These are phyloP conservation scores for Cystofilobasidium macerans DNA, from an alignment of 768 basidiomycete species.

Conservation along the genomic window DNA sequence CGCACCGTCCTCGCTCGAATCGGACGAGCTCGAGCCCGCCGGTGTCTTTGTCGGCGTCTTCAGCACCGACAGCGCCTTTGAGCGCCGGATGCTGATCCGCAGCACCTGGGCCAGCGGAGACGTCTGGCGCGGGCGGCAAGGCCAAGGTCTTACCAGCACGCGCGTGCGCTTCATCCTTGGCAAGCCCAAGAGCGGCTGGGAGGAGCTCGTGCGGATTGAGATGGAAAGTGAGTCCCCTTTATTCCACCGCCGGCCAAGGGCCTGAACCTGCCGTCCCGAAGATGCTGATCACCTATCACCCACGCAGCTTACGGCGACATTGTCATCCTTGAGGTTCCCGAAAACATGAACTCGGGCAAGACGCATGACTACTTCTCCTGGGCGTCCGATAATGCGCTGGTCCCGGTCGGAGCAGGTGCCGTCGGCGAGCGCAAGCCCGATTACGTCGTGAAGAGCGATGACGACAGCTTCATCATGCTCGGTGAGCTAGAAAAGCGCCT, in stretches of 20 bases:
- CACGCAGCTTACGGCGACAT: slow-evolving; percentile 37
- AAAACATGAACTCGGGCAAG: slow-evolving; percentile 97
- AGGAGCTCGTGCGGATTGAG: slow-evolving; percentile 67
- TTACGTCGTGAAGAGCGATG: slow-evolving; percentile 86
- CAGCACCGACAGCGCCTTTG: slow-evolving; percentile 70
- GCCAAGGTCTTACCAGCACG: slow-evolving; percentile 51
- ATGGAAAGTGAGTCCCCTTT: slow-evolving; percentile 77
- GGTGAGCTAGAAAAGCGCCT: slow-evolving; percentile 86
- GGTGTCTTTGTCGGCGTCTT: slow-evolving; percentile 84
- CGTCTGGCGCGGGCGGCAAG: slow-evolving; percentile 58
- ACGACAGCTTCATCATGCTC: slow-evolving; percentile 90
- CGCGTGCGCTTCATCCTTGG: slow-evolving; percentile 83
- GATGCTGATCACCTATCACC: background rate
- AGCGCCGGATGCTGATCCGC: slow-evolving; percentile 75
- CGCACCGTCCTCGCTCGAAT: slow-evolving; percentile 31
- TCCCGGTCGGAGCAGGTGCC: slow-evolving; percentile 57
- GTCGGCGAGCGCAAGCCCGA: slow-evolving; percentile 57
- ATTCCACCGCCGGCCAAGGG: no score
- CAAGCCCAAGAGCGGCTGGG: slow-evolving; percentile 66
- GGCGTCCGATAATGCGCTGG: slow-evolving; percentile 83
- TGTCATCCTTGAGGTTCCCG: slow-evolving; percentile 59
- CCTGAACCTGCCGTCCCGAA: background rate
- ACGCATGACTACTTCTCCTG: slow-evolving; percentile 83
- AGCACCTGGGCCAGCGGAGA: slow-evolving; percentile 80
- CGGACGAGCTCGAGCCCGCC: slow-evolving; percentile 66